These are phyloP conservation scores for Boletales sp. DNA, from an alignment of 768 basidiomycete genomes.

Conservation along the genomic window DNA sequence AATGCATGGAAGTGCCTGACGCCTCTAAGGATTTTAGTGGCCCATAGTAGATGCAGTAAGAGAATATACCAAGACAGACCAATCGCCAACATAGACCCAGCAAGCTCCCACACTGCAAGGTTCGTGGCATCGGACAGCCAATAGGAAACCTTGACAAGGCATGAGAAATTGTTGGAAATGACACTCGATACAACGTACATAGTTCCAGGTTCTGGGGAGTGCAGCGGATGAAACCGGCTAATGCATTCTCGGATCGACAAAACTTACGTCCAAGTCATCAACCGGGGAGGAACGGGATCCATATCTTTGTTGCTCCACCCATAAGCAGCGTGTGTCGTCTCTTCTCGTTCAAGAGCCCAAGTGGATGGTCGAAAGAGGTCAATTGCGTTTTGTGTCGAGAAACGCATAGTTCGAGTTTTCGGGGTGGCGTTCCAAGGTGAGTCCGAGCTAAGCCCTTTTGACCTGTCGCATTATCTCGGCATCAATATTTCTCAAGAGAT, in stretches of 20 bases:
- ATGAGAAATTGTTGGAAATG: constrained; percentile 32
- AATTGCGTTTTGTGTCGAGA: neutral
- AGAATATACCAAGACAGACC: constrained; percentile 62
- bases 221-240: neutral
- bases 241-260: no score
- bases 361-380: constrained; percentile 17
- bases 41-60: neutral
- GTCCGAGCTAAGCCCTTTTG: neutral
- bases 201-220: constrained; percentile 48
- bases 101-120: constrained; percentile 35
- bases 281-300: neutral
- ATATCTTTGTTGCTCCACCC: neutral
- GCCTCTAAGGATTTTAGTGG: constrained; percentile 35
- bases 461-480: neutral
- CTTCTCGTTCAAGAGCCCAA: constrained; percentile 8
- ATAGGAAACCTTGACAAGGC: constrained; percentile 17
- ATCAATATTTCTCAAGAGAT: neutral
- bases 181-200: constrained; percentile 62
- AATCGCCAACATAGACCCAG: constrained; percentile 72
- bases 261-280: constrained; percentile 56
- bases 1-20: constrained; percentile 66
- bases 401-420: constrained; percentile 3
- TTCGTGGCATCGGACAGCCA: constrained; percentile 27
- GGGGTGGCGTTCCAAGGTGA: neutral
- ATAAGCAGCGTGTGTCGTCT: neutral